Evolutionary conservation across 2,329 filamentous ascomycete species (phyloP), one percentile per base, ranked within the genome.

Genomic region (Leptographium procerum): DNA sequence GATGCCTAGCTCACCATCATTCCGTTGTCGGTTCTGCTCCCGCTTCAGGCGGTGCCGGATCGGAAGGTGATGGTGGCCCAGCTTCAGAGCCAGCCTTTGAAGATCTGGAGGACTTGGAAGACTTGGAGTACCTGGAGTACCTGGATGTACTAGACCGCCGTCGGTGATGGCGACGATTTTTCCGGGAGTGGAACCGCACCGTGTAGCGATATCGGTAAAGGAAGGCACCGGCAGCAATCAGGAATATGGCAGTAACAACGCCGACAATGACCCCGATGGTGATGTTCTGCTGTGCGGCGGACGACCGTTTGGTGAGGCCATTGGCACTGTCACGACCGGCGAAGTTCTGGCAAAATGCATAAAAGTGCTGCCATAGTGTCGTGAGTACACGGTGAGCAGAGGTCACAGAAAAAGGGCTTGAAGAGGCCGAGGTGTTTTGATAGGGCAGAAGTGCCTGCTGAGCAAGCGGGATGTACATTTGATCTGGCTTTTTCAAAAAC

Each of bases 221-320:
- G 26, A 63, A 61, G 16, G 33, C 43, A 28, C 43, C n/a, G n/a
- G 45, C 36, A 13, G 26, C 57, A 22, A 52, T 13, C 16, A 60
- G 14, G n/a, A 64, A 64, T 13, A 59, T 22, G 7, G 47, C 55
- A 7, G 59, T 10, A 9, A 58, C 45, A 1, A 64, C 55, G 1
- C 55, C 55, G 3, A 64, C 61, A 36, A 64, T 29, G 53, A 64
- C 57, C 10, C 53, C 59, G 26, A 64, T 61, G 9, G 61, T 64
- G 47, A 62, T 51, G 31, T 64, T 64, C 47, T 57, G 60, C 45
- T 31, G 34, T 7, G 50, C 36, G 8, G 53, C 47, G 26, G 19
- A 11, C 34, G 6, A 14, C 11, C 36, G 50, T n/a, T 31, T 43
- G 2, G 14, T 19, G 3, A 33, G 5, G 26, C 40, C n/a, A 14